Base-by-base conservation (phyloP, 2,329 filamentous ascomycete genomes). In the Monilinia fructigena region DNA sequence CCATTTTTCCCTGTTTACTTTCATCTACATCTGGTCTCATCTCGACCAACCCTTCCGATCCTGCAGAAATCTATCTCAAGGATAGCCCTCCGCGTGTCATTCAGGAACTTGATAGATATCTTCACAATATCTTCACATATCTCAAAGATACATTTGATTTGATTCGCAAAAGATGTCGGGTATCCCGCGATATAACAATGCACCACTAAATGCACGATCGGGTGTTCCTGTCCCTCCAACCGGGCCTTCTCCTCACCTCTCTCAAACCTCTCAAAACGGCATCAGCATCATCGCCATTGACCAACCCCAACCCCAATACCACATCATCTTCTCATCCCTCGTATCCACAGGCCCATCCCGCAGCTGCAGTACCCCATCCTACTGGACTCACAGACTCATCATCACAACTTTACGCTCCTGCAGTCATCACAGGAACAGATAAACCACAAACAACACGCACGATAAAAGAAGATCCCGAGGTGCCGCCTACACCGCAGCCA, bases 131-230 rank as follows among this genome's bases (percentile, higher is more conserved):
- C 58, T 38, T 38, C 28, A n/a, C 45, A 23, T 40, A 50, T 38
- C 58, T 26, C 8, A 12, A 50, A 50, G 7, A 31, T 14, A 20
- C 14, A 40, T 50, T 61, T 50, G n/a, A 52, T 52, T 52, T 52
- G 23, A 61, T 38, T 61, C 8, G 48, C 28, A 45, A 58, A n/a
- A 56, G n/a, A 88, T 88, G 86, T 80, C 85, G 59, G 82, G 85
- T n/a, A 82, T 89, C 68, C 83, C 82, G 58, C 81, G 88, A 53
- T 86, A 86, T 76, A 82, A 81, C 47, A 76, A 82, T 65, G 86
- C 84, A 74, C 86, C 86, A 55, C 86, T 88, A 75, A 83, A 79
- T 72, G 82, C 84, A 59, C 63, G 48, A 66, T 78, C 79, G 20
- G 82, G 79, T 42, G 74, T 77, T 53, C 14, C 45, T 61, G 58